Evolutionary conservation across 164 flowering plant genomes (phyloP).

Genomic region (Vitis riparia): DNA sequence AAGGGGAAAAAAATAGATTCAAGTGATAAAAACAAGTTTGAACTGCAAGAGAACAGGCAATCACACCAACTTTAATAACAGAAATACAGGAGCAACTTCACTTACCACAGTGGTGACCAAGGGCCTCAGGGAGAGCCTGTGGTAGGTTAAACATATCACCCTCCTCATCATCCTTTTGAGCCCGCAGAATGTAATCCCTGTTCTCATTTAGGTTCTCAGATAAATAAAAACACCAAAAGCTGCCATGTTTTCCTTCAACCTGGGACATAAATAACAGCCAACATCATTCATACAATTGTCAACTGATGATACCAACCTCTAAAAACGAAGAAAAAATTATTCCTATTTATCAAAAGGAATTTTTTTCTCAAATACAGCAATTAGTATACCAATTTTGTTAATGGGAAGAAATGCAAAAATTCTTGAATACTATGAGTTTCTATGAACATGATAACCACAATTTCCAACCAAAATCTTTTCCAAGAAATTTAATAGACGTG

Average conservation of each 20-base stretch:
- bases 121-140: conserved; percentile 49
- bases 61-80: background rate
- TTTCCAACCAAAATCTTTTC: too few relatives aligned
- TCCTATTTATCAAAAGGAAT: too few relatives aligned
- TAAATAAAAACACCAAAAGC: conserved; percentile 62
- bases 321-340: background rate
- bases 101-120: conserved; percentile 51
- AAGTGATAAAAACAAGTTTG: too few relatives aligned
- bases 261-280: conserved; percentile 25
- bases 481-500: too few relatives aligned
- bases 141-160: conserved; percentile 27
- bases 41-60: background rate
- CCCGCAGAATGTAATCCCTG: conserved; percentile 34
- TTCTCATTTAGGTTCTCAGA: conserved; percentile 68
- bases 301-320: background rate
- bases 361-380: too few relatives aligned
- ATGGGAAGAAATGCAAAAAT: too few relatives aligned
- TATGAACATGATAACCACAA: too few relatives aligned
- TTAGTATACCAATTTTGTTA: too few relatives aligned
- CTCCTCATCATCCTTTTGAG: conserved; percentile 32
- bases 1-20: background rate
- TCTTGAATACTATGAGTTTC: too few relatives aligned
- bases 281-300: background rate
- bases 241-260: conserved; percentile 61
- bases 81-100: conserved; percentile 6